A percentile compares a stretch with the other conserved stretches of the same genome.
Evolutionary conservation across 352 stramenopile species (phyloP).

Genomic region (Blastocystis sp.): DNA sequence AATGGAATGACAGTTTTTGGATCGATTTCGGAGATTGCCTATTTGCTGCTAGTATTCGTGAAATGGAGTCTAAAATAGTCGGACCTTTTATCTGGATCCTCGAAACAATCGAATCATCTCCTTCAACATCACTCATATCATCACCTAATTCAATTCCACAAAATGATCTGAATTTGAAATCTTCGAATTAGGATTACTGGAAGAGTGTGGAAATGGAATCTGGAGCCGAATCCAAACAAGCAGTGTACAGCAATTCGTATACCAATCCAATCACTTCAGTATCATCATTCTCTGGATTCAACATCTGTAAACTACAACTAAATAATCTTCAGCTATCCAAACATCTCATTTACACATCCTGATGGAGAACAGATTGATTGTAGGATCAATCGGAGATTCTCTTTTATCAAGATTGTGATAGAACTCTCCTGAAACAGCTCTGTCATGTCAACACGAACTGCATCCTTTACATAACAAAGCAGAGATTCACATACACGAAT

Average conservation of each 20-base stretch:
- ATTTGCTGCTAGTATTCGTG: neutral
- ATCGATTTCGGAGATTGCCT: neutral
- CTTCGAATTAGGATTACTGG: neutral
- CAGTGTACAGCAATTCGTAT: constrained; percentile 27
- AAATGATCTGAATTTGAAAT: neutral
- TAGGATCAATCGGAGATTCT: constrained; percentile 29
- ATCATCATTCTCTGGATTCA: neutral
- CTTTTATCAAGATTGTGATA: neutral
- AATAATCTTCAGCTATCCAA: neutral
- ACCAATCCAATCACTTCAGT: constrained; percentile 5
- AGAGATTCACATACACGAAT: neutral
- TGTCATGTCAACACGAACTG: constrained; percentile 10
- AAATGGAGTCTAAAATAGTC: constrained; percentile 1
- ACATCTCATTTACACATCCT: neutral
- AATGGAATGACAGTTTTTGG: constrained; percentile 19
- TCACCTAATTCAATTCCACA: neutral
- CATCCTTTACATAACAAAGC: neutral
- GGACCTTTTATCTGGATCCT: neutral
- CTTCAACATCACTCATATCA: neutral
- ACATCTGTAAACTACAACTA: neutral
- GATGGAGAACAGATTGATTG: neutral
- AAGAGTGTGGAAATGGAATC: neutral
- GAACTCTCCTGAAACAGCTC: neutral
- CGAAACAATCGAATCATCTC: neutral
- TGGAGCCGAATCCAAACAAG: neutral